Base-by-base conservation (phyloP, 75 land plant species). In the Adiantum capillusveneris region DNA sequence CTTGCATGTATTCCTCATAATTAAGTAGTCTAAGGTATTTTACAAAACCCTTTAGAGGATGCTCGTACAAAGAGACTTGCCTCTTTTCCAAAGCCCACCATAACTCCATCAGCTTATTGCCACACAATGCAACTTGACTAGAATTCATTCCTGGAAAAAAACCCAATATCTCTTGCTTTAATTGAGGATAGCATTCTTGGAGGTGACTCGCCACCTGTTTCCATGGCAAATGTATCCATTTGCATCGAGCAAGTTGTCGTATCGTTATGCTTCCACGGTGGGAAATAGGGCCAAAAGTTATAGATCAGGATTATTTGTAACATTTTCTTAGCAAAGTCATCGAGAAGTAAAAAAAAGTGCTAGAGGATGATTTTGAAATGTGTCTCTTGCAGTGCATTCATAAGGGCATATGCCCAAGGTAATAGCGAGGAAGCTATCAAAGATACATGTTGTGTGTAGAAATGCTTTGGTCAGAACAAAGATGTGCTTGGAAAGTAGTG, bases 41-140 rank as follows among this genome's bases (percentile, higher is more conserved):
- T 44, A 95, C 73, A 59, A 79, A 95, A 42, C 97, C 97, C 60
- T 67, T 62, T 56, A 86, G 88, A 46, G 99, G 88, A 69, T 76
- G 74, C 36, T 79, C 83, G 80, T 79, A 95, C 25, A 90, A 60
- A 52, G 78, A 70, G 1, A 86, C 77, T 61, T 83, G 62, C 66
- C 96, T 73, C 50, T 52, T 64, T 68, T 97, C 79, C 44, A 95
- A 55, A 13, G 71, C 57, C 99, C 92, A 80, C 99, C 99, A 95
- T 37, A 95, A 62, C 48, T 76, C 77, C 51, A 84, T 60, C 56
- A 95, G 44, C 30, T 84, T 84, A 59, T 75, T 58, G 22, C 84
- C 53, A 41, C 56, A 62, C 6, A 66, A 46, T 28, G 41, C 44
- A 11, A 71, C 21, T 12, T 61, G 56, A 42, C 56, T 22, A 29